These are phyloP conservation scores for Malus sylvestris DNA, from an alignment of 306 rosid species.

Conservation along the genomic window DNA sequence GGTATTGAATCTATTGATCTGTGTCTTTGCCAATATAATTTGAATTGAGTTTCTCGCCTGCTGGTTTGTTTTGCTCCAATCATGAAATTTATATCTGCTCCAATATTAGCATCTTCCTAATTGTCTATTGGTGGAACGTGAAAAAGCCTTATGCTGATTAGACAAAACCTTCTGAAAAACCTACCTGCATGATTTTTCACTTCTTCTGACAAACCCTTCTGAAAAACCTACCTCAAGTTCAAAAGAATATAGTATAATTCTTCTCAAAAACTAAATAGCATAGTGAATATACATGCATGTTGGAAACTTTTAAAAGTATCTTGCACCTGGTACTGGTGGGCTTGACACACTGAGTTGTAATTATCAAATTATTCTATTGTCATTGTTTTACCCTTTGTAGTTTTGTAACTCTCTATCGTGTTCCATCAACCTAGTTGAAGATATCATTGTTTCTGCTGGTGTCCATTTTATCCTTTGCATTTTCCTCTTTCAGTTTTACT, in stretches of 20 bases:
- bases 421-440: background rate
- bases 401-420: background rate
- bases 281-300: background rate
- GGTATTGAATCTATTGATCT: conserved; percentile 33
- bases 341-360: background rate
- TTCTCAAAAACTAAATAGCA: background rate
- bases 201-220: background rate
- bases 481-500: background rate
- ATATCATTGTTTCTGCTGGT: background rate
- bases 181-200: background rate
- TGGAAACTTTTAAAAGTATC: background rate
- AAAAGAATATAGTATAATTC: background rate
- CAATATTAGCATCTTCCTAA: background rate
- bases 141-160: background rate
- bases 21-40: background rate
- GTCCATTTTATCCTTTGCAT: background rate
- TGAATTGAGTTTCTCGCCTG: background rate
- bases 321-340: background rate
- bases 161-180: background rate
- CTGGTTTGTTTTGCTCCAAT: background rate
- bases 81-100: background rate
- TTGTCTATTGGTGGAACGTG: background rate
- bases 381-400: background rate
- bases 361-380: background rate
- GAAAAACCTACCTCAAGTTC: background rate